Evolutionary conservation across 306 rosid species (phyloP).

Genomic region (Luffa acutangula): DNA sequence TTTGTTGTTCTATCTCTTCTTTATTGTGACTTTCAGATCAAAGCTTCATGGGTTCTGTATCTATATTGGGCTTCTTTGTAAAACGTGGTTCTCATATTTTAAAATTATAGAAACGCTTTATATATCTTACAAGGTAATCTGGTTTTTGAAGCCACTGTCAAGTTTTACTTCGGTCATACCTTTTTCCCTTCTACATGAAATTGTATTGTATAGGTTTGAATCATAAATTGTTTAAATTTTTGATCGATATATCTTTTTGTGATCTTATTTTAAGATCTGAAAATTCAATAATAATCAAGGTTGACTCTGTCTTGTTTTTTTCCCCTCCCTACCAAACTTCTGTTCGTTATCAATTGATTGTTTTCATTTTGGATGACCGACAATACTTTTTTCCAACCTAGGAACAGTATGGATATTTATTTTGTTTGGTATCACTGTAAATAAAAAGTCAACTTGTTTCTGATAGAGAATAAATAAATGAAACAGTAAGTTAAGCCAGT

Average conservation of each 20-base stretch:
- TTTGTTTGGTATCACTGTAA: background rate
- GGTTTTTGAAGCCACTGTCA: background rate
- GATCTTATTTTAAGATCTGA: background rate
- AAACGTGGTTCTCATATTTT: background rate
- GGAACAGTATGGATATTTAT: background rate
- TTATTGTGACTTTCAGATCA: background rate
- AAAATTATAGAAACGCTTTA: background rate
- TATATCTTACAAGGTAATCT: background rate
- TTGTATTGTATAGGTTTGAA: background rate
- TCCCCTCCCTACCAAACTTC: background rate
- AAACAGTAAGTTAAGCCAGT: background rate
- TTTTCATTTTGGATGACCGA: background rate
- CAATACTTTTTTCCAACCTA: background rate
- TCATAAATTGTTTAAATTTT: background rate
- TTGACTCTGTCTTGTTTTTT: background rate
- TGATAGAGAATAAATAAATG: background rate
- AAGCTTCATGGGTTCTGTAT: background rate
- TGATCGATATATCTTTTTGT: background rate
- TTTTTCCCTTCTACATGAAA: background rate
- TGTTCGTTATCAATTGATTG: background rate
- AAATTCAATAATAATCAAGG: background rate
- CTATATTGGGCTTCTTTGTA: background rate
- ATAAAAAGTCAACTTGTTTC: background rate
- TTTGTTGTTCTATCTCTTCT: background rate
- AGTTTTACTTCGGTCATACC: background rate